phyloP scores from a whole-genome alignment of 2,329 filamentous ascomycete genomes.

The Akanthomyces muscarius region DNA sequence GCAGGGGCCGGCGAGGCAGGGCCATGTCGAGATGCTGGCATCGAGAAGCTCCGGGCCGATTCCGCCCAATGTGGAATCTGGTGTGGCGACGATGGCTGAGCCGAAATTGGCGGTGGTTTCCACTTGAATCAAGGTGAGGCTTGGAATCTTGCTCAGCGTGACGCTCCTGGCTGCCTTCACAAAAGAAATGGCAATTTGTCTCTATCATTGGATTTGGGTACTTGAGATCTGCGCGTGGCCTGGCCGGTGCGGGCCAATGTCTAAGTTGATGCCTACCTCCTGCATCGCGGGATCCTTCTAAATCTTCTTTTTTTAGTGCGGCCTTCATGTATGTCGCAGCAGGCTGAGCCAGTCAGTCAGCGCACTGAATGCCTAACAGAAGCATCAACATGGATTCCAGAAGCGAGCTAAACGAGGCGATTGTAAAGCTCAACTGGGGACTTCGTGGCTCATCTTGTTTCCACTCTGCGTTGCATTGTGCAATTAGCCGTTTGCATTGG shows the following conservation, averaged over 20 bases:
- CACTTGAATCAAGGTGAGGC: not conserved
- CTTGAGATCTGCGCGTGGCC: not conserved
- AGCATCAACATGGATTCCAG: not conserved
- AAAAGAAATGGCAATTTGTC: not conserved
- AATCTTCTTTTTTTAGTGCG: not conserved
- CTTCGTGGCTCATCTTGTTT: not conserved
- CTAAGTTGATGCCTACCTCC: conserved; percentile 3
- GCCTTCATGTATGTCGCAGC: conserved; percentile 2
- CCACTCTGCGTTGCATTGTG: not conserved
- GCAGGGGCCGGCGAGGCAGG: not conserved
- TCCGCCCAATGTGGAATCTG: not conserved
- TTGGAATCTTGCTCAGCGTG: not conserved
- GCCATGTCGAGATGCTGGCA: not conserved
- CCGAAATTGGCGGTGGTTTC: not conserved
- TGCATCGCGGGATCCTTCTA: not conserved
- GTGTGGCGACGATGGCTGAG: not conserved
- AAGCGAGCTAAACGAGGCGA: not conserved
- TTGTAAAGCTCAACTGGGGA: not conserved
- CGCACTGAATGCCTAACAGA: not conserved
- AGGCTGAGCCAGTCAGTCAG: not conserved
- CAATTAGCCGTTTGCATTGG: conserved; percentile 3
- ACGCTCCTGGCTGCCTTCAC: not conserved
- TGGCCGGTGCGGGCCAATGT: conserved; percentile 6
- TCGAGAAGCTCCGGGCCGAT: not conserved
- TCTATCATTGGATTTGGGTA: not conserved